A percentile compares a stretch with the other conserved stretches of the same genome.
Conservation (phyloP, 208 protist species). For the Leishmania aethiopica region DNA sequence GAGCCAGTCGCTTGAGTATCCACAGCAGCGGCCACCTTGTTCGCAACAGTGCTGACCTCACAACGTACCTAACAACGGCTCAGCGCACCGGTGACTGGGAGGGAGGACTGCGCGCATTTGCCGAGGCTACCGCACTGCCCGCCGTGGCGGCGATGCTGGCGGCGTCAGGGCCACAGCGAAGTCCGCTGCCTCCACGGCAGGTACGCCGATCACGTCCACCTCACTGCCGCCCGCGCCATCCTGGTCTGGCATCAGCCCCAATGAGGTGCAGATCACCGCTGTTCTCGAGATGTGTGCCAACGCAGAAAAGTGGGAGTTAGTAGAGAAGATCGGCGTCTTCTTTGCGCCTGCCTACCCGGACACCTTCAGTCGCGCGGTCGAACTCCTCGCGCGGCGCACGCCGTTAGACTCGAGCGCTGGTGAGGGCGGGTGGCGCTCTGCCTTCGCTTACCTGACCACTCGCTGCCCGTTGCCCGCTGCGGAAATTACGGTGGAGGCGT, state of each 20-base stretch:
- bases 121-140: constrained; percentile 35
- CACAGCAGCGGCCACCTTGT: constrained; percentile 40
- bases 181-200: background rate
- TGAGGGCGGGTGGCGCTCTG: constrained; percentile 33
- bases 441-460: constrained; percentile 45
- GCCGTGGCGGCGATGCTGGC: constrained; percentile 1
- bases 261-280: constrained; percentile 43
- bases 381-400: constrained; percentile 24
- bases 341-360: constrained; percentile 45
- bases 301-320: constrained; percentile 52
- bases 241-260: constrained; percentile 38
- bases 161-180: background rate
- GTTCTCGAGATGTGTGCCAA: constrained; percentile 62
- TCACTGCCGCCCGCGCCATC: constrained; percentile 8
- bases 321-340: constrained; percentile 45
- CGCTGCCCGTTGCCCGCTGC: constrained; percentile 33
- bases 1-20: constrained; percentile 44
- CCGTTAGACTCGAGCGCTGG: background rate
- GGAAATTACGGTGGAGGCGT: constrained; percentile 72
- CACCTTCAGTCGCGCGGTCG: constrained; percentile 38
- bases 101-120: constrained; percentile 67
- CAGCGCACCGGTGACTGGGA: constrained; percentile 70
- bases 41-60: constrained; percentile 74
- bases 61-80: constrained; percentile 57
- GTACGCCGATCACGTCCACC: background rate